These are phyloP conservation scores for Hansfordia pulvinata DNA, from an alignment of 2,329 filamentous ascomycete species.

Conservation along the genomic window DNA sequence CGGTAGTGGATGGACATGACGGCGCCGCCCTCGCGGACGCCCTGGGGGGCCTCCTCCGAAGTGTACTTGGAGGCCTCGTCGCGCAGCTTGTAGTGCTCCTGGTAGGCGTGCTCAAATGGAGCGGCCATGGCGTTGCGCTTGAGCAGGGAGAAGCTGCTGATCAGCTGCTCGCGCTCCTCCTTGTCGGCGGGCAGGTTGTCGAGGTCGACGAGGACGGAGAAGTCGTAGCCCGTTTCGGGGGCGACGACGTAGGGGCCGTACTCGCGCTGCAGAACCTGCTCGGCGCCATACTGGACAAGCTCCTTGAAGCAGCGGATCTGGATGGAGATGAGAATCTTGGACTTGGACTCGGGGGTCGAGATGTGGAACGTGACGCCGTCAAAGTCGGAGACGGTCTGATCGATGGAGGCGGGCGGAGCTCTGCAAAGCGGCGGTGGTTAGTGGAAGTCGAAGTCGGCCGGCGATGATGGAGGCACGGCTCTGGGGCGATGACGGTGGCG, in stretches of 20 bases:
- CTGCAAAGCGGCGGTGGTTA: too few species aligned
- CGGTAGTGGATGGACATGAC: constrained; percentile 97
- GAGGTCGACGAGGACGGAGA: constrained; percentile 82
- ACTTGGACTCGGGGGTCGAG: constrained; percentile 86
- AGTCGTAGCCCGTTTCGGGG: constrained; percentile 87
- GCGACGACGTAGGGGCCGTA: constrained; percentile 84
- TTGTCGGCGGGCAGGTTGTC: constrained; percentile 74
- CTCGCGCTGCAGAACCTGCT: constrained; percentile 83
- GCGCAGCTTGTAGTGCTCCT: constrained; percentile 75
- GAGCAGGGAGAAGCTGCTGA: constrained; percentile 75
- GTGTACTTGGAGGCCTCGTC: constrained; percentile 89
- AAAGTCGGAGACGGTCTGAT: constrained; percentile 98
- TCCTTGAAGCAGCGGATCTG: constrained; percentile 92
- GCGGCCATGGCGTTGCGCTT: constrained; percentile 99
- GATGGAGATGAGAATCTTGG: constrained; percentile 88
- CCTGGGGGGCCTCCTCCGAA: constrained; percentile 85
- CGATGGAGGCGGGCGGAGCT: constrained; percentile 74
- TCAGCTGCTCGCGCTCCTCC: constrained; percentile 75
- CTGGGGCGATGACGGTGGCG: constrained; percentile 22
- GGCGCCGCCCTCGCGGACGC: constrained; percentile 75
- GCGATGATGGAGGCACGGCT: too few species aligned
- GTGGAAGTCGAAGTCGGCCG: too few species aligned
- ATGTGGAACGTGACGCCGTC: constrained; percentile 98
- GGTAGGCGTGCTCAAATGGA: constrained; percentile 92
- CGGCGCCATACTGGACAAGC: constrained; percentile 82